Evolutionary conservation across 2,329 filamentous ascomycete species (phyloP).

Genomic region (Fusarium subtropicale): DNA sequence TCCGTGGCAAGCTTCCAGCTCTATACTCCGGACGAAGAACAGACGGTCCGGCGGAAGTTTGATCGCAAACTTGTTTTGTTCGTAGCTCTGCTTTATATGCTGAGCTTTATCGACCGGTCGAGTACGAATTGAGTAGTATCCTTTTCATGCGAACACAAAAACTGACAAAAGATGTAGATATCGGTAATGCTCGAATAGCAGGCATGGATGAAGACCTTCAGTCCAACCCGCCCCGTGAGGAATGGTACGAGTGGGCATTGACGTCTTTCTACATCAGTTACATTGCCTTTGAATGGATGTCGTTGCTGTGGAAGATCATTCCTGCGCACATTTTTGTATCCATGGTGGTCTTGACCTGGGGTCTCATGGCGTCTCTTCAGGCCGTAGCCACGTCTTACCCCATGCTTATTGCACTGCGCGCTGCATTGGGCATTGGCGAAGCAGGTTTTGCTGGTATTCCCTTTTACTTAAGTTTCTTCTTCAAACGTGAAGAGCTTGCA

Average conservation of each 20-base stretch:
- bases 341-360: slow-evolving; percentile 80
- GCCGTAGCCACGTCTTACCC: slow-evolving; percentile 72
- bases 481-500: slow-evolving; percentile 77
- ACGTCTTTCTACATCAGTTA: slow-evolving; percentile 72
- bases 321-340: slow-evolving; percentile 71
- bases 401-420: slow-evolving; percentile 65
- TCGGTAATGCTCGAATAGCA: slow-evolving; percentile 72
- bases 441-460: slow-evolving; percentile 74
- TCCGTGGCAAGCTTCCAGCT: slow-evolving; percentile 54
- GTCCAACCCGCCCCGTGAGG: slow-evolving; percentile 56
- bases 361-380: slow-evolving; percentile 81
- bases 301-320: slow-evolving; percentile 69
- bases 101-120: slow-evolving; percentile 87
- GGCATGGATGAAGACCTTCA: slow-evolving; percentile 73
- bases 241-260: slow-evolving; percentile 71
- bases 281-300: slow-evolving; percentile 74
- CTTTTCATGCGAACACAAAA: neutral
- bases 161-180: slow-evolving; percentile 57
- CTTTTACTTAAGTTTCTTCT: slow-evolving; percentile 74
- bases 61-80: slow-evolving; percentile 83
- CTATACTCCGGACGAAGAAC: slow-evolving; percentile 76
- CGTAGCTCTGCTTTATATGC: slow-evolving; percentile 82
- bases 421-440: slow-evolving; percentile 71
- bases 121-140: slow-evolving; percentile 64
- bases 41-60: slow-evolving; percentile 76